Evolutionary conservation across 2,329 filamentous ascomycete genomes (phyloP).

Genomic region (Neofusicoccum parvum): DNA sequence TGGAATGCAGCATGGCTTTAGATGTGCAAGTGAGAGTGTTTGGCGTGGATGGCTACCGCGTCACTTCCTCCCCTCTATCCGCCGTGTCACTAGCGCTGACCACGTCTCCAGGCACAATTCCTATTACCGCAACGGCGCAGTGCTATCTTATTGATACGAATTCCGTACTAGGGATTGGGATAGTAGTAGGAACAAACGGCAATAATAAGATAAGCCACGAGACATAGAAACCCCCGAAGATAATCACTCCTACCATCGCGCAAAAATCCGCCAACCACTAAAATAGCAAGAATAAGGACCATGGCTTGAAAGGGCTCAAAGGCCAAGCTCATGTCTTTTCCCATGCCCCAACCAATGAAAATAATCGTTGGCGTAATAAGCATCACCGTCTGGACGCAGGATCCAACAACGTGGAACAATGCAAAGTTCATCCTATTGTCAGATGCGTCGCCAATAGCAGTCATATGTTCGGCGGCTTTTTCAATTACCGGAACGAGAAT

Average conservation of each 20-base stretch:
- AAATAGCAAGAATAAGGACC: slow-evolving; percentile 77
- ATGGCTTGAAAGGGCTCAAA: slow-evolving; percentile 90
- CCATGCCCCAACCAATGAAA: slow-evolving; percentile 78
- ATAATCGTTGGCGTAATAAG: slow-evolving; percentile 84
- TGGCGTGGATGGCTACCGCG: too few relatives aligned
- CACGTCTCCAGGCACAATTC: too few relatives aligned
- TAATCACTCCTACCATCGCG: slow-evolving; percentile 89
- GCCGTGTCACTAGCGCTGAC: too few relatives aligned
- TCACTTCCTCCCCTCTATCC: too few relatives aligned
- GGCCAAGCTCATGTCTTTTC: slow-evolving; percentile 72
- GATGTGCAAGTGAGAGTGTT: too few relatives aligned
- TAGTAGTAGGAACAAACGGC: slow-evolving; percentile 65
- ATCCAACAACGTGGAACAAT: slow-evolving; percentile 80
- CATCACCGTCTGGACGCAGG: slow-evolving; percentile 85
- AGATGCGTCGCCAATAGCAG: slow-evolving; percentile 81
- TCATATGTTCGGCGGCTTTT: slow-evolving; percentile 83
- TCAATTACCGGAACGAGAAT: slow-evolving; percentile 82
- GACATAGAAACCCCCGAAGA: slow-evolving; percentile 81
- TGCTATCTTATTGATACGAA: too few relatives aligned
- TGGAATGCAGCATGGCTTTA: too few relatives aligned
- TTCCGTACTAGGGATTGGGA: slow-evolving; percentile 49
- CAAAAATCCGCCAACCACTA: slow-evolving; percentile 86
- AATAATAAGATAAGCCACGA: slow-evolving; percentile 68
- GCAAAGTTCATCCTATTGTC: slow-evolving; percentile 84
- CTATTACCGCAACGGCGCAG: too few relatives aligned